Base-by-base conservation (phyloP, 2,329 filamentous ascomycete genomes). In the Nemania sp. region DNA sequence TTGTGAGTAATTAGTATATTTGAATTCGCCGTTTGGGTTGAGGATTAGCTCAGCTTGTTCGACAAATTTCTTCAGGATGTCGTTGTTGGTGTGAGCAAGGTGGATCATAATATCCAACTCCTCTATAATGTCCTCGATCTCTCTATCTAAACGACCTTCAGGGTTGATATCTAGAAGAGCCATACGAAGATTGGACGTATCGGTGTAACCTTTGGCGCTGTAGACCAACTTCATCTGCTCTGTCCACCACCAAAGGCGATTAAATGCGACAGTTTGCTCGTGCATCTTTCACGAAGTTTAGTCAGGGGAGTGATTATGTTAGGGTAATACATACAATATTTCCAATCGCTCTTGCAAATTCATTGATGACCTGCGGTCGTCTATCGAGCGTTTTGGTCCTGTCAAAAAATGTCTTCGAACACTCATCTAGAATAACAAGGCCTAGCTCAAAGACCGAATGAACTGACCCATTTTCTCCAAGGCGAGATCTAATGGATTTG, bases 21-120 rank as follows among this genome's bases (percentile, higher is more conserved):
- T 47, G 43, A 70, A 67, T 38, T 74, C 57, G 53, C 77, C 71
- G 35, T 58, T 67, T 2, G 72, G 72, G 5, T 74, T 73, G 0
- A 71, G 60, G 6, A 76, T 73, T 5, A 71, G 69, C 20, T 73
- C 67, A 0, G 72, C 74, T 35, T 77, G 71, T 24, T 66, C 66
- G 0, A 73, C 72, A 62, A 77, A 79, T 5, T 68, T 67, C 22
- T 73, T 72, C 3, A 80, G 64, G 0, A 80, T 73, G 2, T 79
- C 75, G 0, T 66, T 55, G 43, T 83, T 82, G 20, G 79, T 75
- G 7, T 74, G 75, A 4, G 76, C 73, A 22, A 85, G 74, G n/a
- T 79, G 75, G 0, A 80, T 73, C 75, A 85, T 83, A 61, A 85
- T 85, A 7, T 81, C 79, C 0, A 86, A 77, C 67, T 86, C 83